Base-by-base conservation (phyloP, 2,329 filamentous ascomycete genomes). In the Xylariales sp. region DNA sequence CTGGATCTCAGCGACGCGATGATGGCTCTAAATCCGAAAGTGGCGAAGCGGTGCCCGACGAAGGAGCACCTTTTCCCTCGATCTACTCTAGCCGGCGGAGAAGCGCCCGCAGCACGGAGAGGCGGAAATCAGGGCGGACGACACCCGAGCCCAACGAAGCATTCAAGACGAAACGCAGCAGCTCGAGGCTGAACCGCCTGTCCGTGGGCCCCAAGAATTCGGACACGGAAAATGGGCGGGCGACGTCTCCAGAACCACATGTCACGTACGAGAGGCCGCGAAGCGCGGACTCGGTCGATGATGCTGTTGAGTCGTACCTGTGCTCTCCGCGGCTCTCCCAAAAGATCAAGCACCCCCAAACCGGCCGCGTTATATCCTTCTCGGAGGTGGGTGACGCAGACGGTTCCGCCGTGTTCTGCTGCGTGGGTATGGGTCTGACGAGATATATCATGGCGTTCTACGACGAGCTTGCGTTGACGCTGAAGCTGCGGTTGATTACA, bases 361-460 rank as follows among this genome's bases (percentile, higher is more conserved):
- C 87, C 0, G 89, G 90, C 2, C 81, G 93, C 13, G 73, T 85
- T 4, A 96, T 98, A 48, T 94, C 89, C 1, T 98, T 96, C 55
- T 97, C 91, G 0, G 93, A 98, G 60, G 93, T 98, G 3, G 93
- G 93, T 12, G 90, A 97, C 58, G 82, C 90, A 0, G 80, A 91
- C 29, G 93, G 93, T 2, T 91, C 85, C 48, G 91, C 89, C 3
- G 88, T 98, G 2, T 90, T 98, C 50, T 94, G 93, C 57, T 98
- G 93, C 54, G 89, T 98, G 3, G 93, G 93, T 15, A 98, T 98
- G 93, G 93, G 93, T 0, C 64, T 98, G 52, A 98, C 93, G 10
- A 79, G 93, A 61, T 98, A 93, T 57, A 86, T 98, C 42, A 96
- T 88, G 43, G 89, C 90, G 0, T 98, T 98, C 58, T 98, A 97